Conservation (phyloP, 2,329 filamentous ascomycete species). For the Camillea tinctor region DNA sequence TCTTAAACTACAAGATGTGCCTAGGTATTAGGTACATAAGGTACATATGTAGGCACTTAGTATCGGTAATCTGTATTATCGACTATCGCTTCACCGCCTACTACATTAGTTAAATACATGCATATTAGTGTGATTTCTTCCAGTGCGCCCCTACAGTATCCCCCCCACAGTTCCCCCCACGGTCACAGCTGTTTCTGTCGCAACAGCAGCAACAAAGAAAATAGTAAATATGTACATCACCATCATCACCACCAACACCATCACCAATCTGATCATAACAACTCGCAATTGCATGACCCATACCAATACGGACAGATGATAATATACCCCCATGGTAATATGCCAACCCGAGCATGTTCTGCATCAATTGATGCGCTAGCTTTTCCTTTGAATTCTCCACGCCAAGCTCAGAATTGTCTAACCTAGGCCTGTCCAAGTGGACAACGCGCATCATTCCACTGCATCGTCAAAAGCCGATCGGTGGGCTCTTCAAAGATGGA, state of each 20-base stretch:
- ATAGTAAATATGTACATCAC: no score
- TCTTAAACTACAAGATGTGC: no score
- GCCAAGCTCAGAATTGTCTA: background rate
- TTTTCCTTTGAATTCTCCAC: background rate
- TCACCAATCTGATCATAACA: no score
- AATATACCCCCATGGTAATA: no score
- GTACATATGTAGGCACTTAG: background rate
- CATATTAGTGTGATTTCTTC: no score
- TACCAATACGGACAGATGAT: no score
- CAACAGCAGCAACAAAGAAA: background rate
- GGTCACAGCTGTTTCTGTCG: background rate
- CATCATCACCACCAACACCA: no score
- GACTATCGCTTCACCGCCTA: no score
- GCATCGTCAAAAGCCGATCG: background rate
- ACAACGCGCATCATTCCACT: background rate
- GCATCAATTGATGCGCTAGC: background rate
- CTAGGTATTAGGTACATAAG: background rate
- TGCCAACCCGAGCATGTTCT: background rate
- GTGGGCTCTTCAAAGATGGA: constrained; percentile 2
- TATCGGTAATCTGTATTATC: background rate
- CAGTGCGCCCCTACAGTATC: no score
- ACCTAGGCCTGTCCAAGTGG: background rate
- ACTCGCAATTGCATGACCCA: no score
- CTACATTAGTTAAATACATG: background rate
- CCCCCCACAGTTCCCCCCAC: background rate